phyloP scores from a whole-genome alignment of 441 rosid genomes.

The Populus hybrid region DNA sequence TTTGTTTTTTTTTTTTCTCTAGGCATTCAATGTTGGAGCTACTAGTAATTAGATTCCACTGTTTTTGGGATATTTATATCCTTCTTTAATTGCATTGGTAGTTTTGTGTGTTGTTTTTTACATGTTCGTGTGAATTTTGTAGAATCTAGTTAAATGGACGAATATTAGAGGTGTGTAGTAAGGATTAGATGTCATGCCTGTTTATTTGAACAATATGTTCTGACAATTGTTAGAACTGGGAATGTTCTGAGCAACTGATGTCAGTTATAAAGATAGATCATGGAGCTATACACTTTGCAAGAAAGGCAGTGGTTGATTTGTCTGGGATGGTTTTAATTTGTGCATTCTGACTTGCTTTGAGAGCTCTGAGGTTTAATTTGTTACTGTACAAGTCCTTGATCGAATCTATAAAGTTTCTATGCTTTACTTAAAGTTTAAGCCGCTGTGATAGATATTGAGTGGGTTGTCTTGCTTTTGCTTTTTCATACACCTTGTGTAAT shows the following conservation, averaged over 20 bases:
- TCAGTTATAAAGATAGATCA: neutral
- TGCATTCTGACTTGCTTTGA: neutral
- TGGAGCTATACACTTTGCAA: neutral
- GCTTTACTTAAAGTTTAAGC: neutral
- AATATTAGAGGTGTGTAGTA: neutral
- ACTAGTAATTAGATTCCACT: slow-evolving; percentile 16
- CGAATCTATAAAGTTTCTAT: neutral
- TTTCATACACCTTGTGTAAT: no score
- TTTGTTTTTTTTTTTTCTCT: neutral
- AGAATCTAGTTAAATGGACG: neutral
- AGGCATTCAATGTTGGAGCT: neutral
- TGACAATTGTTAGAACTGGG: neutral
- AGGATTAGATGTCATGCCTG: neutral
- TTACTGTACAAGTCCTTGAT: no score
- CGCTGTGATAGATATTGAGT: neutral
- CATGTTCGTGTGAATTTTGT: neutral
- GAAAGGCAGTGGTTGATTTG: neutral
- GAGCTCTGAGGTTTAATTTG: neutral
- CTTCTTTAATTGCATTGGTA: neutral
- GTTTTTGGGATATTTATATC: slow-evolving; percentile 9
- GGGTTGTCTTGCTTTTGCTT: neutral
- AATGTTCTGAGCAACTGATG: neutral
- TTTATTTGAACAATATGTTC: neutral
- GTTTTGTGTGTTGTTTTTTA: neutral
- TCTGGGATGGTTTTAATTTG: neutral